phyloP scores from a whole-genome alignment of 139 green algal genomes.

The Coccomyxa sp. region DNA sequence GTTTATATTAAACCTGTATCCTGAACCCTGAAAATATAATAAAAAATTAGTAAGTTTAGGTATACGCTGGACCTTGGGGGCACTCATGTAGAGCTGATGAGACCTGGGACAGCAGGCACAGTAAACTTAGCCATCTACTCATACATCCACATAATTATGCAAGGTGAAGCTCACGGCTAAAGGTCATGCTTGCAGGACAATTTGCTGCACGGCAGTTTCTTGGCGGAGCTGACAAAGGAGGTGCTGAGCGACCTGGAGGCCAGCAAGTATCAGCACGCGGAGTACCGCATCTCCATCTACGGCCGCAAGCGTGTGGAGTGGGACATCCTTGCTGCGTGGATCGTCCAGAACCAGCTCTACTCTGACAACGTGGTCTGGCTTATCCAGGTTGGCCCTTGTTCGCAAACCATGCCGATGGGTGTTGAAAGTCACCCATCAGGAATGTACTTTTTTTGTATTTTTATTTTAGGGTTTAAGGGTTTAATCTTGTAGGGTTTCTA shows the following conservation, averaged over 20 bases:
- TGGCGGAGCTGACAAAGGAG: conserved; percentile 97
- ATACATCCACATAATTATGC: not conserved
- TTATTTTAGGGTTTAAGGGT: too few relatives aligned
- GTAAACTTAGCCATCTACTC: conserved; percentile 53
- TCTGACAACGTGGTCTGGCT: conserved; percentile 96
- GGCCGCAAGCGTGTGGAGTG: conserved; percentile 86
- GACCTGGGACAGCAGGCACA: conserved; percentile 94
- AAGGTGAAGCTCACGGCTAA: not conserved
- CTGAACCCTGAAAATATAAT: too few relatives aligned
- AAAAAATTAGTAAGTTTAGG: too few relatives aligned
- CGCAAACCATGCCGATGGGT: too few relatives aligned
- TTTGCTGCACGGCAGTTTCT: conserved; percentile 87
- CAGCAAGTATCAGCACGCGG: conserved; percentile 92
- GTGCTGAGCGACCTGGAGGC: conserved; percentile 75
- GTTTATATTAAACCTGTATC: too few relatives aligned
- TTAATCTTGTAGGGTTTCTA: too few relatives aligned
- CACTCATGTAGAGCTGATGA: conserved; percentile 56
- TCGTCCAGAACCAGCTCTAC: conserved; percentile 89
- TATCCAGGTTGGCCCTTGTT: conserved; percentile 70
- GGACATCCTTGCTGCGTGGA: conserved; percentile 97
- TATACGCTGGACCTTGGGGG: too few relatives aligned
- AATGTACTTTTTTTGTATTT: too few relatives aligned
- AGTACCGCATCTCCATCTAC: conserved; percentile 87
- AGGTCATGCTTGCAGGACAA: conserved; percentile 64
- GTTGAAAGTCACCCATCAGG: too few relatives aligned